Conservation (phyloP, 2,329 filamentous ascomycete species). For the Sporothrix curviconia region DNA sequence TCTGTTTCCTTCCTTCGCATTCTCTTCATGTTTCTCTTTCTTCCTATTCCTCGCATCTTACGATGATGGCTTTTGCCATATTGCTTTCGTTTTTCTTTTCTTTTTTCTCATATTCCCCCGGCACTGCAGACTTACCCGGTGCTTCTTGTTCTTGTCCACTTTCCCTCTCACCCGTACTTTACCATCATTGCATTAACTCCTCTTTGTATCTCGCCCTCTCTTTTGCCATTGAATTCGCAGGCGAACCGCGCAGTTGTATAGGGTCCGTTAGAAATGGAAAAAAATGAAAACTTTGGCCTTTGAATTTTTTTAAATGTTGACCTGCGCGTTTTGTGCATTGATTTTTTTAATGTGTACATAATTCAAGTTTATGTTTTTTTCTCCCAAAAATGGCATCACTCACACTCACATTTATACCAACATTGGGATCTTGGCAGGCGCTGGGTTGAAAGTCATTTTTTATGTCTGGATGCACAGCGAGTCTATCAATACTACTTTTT, state of each 20-base stretch:
- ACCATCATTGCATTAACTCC: too few species aligned
- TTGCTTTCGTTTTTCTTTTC: background rate
- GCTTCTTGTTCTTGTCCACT: too few species aligned
- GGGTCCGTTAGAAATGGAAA: background rate
- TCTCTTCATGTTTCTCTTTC: background rate
- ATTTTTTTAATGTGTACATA: background rate
- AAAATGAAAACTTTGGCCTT: background rate
- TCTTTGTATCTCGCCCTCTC: background rate
- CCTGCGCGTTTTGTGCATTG: background rate
- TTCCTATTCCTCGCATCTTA: background rate
- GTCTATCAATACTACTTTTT: too few species aligned
- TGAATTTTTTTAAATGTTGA: background rate
- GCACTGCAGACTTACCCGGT: too few species aligned
- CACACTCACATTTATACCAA: too few species aligned
- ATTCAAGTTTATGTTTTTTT: background rate
- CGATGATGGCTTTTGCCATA: background rate
- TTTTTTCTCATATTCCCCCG: background rate
- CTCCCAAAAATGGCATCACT: background rate
- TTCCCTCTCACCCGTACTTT: too few species aligned
- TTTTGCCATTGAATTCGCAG: background rate
- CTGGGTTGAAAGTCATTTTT: too few species aligned
- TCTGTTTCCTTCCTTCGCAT: background rate
- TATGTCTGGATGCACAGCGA: too few species aligned
- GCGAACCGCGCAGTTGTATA: background rate
- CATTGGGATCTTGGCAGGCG: too few species aligned